phyloP scores from a whole-genome alignment of 768 basidiomycete genomes.

The Lactarius trivialis region DNA sequence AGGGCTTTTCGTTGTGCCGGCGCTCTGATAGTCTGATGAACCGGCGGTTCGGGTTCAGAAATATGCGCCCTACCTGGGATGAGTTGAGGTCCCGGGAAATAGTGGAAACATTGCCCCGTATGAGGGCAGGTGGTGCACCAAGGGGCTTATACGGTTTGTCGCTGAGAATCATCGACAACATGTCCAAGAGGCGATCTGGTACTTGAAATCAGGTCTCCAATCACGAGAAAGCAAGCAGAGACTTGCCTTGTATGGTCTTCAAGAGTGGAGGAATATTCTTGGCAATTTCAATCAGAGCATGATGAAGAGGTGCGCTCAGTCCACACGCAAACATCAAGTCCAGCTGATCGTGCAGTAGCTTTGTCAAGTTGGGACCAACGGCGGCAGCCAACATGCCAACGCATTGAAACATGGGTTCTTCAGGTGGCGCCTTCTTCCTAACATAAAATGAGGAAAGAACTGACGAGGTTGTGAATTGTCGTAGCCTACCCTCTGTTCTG shows the following conservation, averaged over 20 bases:
- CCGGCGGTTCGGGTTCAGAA: not conserved
- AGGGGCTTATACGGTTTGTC: slow-evolving; percentile 84
- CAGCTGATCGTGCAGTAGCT: slow-evolving; percentile 91
- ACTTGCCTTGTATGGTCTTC: slow-evolving; percentile 82
- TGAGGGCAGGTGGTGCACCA: slow-evolving; percentile 67
- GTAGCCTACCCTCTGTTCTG: slow-evolving; percentile 72
- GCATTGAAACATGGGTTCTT: slow-evolving; percentile 96
- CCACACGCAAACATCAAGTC: slow-evolving; percentile 96
- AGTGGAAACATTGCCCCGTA: slow-evolving; percentile 44
- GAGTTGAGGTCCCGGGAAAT: slow-evolving; percentile 47
- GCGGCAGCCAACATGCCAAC: slow-evolving; percentile 93
- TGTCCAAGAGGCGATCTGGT: slow-evolving; percentile 81
- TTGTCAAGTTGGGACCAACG: slow-evolving; percentile 93
- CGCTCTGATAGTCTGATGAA: slow-evolving; percentile 3
- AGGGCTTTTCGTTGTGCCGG: slow-evolving; percentile 46
- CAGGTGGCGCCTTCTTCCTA: slow-evolving; percentile 86
- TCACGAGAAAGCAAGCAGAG: not conserved
- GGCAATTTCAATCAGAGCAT: slow-evolving; percentile 79
- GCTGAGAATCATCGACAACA: slow-evolving; percentile 72
- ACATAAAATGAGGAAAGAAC: slow-evolving; percentile 30
- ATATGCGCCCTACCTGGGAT: slow-evolving; percentile 37
- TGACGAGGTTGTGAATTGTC: not conserved
- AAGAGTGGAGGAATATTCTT: slow-evolving; percentile 84
- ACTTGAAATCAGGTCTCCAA: not conserved
- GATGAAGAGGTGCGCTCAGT: slow-evolving; percentile 79